Conservation (phyloP, 352 stramenopile species). For the Blastocystis hominis region DNA sequence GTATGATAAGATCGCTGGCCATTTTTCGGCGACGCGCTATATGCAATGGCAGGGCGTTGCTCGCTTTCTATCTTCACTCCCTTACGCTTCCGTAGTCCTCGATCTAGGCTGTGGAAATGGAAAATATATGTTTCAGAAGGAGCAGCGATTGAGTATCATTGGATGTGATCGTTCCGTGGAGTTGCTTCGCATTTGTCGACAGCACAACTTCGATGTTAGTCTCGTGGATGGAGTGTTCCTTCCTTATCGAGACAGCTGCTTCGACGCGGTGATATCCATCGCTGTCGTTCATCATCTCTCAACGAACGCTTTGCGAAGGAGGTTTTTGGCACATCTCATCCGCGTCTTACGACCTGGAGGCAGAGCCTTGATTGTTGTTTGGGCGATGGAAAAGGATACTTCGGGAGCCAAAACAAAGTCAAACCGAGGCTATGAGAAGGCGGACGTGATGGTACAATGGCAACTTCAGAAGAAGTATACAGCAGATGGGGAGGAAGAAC, state of each 20-base stretch:
- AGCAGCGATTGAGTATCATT: conserved; percentile 65
- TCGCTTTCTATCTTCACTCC: conserved; percentile 66
- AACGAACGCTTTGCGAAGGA: conserved; percentile 66
- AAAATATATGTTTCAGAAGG: conserved; percentile 69
- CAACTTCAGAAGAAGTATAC: not conserved
- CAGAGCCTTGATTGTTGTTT: conserved; percentile 72
- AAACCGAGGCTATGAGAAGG: not conserved
- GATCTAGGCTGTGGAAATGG: conserved; percentile 77
- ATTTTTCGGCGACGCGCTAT: conserved; percentile 72
- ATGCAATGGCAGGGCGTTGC: conserved; percentile 69
- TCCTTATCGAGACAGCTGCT: conserved; percentile 66
- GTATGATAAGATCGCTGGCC: conserved; percentile 74
- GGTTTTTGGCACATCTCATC: conserved; percentile 67
- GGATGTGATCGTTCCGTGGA: conserved; percentile 63
- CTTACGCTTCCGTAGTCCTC: conserved; percentile 67
- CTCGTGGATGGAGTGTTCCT: conserved; percentile 72
- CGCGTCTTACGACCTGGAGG: conserved; percentile 67
- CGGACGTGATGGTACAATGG: conserved; percentile 74
- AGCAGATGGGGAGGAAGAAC: conserved; percentile 16
- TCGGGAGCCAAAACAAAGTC: not conserved
- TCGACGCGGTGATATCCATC: conserved; percentile 76
- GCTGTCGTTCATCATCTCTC: conserved; percentile 78
- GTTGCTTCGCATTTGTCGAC: conserved; percentile 63
- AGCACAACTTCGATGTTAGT: conserved; percentile 60
- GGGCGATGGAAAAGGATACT: conserved; percentile 71